Base-by-base conservation (phyloP, 1,284 basidiomycete genomes). In the Somion occarium region DNA sequence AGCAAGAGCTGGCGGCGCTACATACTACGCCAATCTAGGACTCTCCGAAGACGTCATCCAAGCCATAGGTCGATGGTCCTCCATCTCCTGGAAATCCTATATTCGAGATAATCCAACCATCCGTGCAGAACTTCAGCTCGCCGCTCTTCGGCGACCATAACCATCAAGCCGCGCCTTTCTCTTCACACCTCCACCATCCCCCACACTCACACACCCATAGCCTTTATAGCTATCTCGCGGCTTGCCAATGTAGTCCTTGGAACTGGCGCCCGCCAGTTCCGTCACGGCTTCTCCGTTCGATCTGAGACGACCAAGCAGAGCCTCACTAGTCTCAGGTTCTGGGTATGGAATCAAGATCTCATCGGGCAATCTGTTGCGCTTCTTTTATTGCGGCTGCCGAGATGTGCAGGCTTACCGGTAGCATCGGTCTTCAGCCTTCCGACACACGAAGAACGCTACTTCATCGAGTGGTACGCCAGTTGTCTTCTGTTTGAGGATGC, bases 51-150 rank as follows among this genome's bases (percentile, higher is more conserved):
- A 61, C 12, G 39, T 59, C 23, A 73, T 74, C 22, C 69, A 71
- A 51, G 64, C 65, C 0, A 18, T 68, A 0, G 70, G 72, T 0
- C 53, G 62, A 1, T 74, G 72, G 73, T 64, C 69, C 0, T 72
- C 70, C 0, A 51, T 60, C 0, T 57, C 70, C 0, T 74, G 60
- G 56, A 61, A 64, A 22, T 60, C 64, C 15, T 74, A 74, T 18
- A 18, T 45, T 25, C 44, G 44, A 5, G 23, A 22, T 11, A 22
- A 45, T 18, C 44, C 44, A 5, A 23, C 23, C 11, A 18, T 45
- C 5, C 44, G 30, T 15, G 30, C 30, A 7, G 30, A 34, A 34
- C 30, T 34, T 7, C 7, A 34, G 15, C 15, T 34, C 7, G 7
- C 30, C 7, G 7, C 30, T 34, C 15, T 34, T 7, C 30, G 30